Conservation (phyloP, 108 stramenopile species). For the Skeletonema grethae region DNA sequence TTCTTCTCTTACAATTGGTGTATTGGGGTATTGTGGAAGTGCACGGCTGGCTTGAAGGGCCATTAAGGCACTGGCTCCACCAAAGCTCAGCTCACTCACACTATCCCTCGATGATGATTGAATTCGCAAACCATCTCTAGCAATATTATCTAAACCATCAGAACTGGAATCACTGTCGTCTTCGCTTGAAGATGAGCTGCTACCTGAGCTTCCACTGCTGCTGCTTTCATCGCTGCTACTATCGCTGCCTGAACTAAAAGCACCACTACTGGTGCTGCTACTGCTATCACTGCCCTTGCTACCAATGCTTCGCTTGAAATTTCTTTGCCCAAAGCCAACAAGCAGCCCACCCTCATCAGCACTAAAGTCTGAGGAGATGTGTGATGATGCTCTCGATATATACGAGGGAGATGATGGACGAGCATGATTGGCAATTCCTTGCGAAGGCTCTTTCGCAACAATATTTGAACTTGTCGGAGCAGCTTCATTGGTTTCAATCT, state of each 20-base stretch:
- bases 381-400: slow-evolving; percentile 10
- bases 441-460: not conserved
- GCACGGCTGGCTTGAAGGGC: slow-evolving; percentile 14
- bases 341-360: slow-evolving; percentile 38
- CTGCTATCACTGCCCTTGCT: slow-evolving; percentile 18
- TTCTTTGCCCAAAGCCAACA: slow-evolving; percentile 47
- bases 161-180: slow-evolving; percentile 23
- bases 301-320: slow-evolving; percentile 12
- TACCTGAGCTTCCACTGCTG: slow-evolving; percentile 19
- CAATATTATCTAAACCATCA: slow-evolving; percentile 23
- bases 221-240: slow-evolving; percentile 6
- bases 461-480: not conserved
- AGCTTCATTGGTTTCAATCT: not conserved
- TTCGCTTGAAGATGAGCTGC: slow-evolving; percentile 14
- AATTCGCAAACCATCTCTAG: slow-evolving; percentile 27
- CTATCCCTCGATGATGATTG: slow-evolving; percentile 18
- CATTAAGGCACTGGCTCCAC: slow-evolving; percentile 46
- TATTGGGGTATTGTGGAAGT: not conserved
- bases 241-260: slow-evolving; percentile 4
- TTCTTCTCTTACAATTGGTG: not conserved
- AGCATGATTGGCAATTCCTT: not conserved
- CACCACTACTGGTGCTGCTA: slow-evolving; percentile 21
- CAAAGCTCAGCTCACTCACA: slow-evolving; percentile 48
- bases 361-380: slow-evolving; percentile 34
- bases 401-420: not conserved